Percentiles rank a stretch among this genome's conserved stretches.
phyloP scores from a whole-genome alignment of 352 stramenopile species.

The Phytophthora podocarpi region DNA sequence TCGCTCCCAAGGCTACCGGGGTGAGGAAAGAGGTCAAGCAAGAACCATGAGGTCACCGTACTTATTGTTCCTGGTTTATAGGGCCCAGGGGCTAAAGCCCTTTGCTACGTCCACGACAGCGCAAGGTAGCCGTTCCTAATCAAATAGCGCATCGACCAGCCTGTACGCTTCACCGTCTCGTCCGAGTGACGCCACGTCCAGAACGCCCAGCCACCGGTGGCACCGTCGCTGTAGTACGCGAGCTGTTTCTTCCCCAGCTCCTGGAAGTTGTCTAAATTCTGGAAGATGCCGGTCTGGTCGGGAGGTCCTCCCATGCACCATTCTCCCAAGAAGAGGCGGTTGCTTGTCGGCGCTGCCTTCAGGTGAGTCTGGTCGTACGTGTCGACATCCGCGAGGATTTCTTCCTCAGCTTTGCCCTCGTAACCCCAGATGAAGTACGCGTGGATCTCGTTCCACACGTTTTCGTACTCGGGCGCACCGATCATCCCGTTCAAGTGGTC shows the following conservation, averaged over 20 bases:
- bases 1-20: conserved; percentile 27
- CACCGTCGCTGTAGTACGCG: conserved; percentile 24
- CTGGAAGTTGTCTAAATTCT: conserved; percentile 33
- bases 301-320: conserved; percentile 51
- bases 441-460: conserved; percentile 70
- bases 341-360: conserved; percentile 4
- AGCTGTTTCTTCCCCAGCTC: conserved; percentile 40
- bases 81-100: too few relatives aligned
- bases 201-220: conserved; percentile 24
- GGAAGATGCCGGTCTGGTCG: conserved; percentile 33
- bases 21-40: conserved; percentile 16
- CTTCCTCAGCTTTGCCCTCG: conserved; percentile 40
- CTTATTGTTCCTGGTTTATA: too few relatives aligned
- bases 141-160: conserved; percentile 41
- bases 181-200: conserved; percentile 60
- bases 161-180: conserved; percentile 35
- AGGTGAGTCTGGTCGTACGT: conserved; percentile 27
- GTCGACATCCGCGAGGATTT: conserved; percentile 25
- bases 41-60: too few relatives aligned
- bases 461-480: conserved; percentile 36
- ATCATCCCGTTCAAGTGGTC: conserved; percentile 34
- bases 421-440: too few relatives aligned
- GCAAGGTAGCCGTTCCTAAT: conserved; percentile 27
- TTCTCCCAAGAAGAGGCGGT: conserved; percentile 51
- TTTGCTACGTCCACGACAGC: too few relatives aligned